Evolutionary conservation across 2,329 filamentous ascomycete species (phyloP).

Genomic region (Aureobasidium vineae): DNA sequence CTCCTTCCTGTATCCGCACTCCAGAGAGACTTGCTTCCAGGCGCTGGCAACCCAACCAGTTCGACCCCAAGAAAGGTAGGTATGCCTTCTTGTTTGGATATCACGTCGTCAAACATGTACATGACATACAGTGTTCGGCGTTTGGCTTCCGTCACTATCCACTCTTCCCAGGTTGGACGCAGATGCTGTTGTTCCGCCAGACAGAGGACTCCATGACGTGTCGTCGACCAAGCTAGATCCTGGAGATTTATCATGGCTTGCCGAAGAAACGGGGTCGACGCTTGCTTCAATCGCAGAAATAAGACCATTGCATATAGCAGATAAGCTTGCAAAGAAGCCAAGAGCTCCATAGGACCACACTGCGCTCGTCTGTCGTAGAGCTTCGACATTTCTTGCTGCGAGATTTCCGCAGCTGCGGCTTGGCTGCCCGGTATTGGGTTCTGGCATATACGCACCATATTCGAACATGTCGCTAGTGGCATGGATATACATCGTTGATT

Average conservation of each 20-base stretch:
- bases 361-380: not conserved
- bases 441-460: not conserved
- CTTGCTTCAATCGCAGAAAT: not conserved
- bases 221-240: not conserved
- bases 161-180: constrained; percentile 53
- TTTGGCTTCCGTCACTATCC: constrained; percentile 56
- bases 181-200: constrained; percentile 42
- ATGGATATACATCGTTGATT: not conserved
- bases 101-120: constrained; percentile 55
- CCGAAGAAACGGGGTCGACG: not conserved
- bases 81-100: constrained; percentile 46
- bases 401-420: not conserved
- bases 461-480: not conserved
- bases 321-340: not conserved
- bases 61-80: constrained; percentile 53
- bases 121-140: constrained; percentile 53
- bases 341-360: not conserved
- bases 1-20: not conserved
- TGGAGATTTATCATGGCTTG: not conserved
- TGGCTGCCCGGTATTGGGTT: not conserved
- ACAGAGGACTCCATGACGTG: constrained; percentile 46
- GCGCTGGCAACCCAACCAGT: constrained; percentile 46
- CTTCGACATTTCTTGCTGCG: not conserved
- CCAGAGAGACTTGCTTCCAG: constrained; percentile 13
- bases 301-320: not conserved